phyloP scores from a whole-genome alignment of 2,329 filamentous ascomycete genomes.

The Aspergillus quadricinctus region DNA sequence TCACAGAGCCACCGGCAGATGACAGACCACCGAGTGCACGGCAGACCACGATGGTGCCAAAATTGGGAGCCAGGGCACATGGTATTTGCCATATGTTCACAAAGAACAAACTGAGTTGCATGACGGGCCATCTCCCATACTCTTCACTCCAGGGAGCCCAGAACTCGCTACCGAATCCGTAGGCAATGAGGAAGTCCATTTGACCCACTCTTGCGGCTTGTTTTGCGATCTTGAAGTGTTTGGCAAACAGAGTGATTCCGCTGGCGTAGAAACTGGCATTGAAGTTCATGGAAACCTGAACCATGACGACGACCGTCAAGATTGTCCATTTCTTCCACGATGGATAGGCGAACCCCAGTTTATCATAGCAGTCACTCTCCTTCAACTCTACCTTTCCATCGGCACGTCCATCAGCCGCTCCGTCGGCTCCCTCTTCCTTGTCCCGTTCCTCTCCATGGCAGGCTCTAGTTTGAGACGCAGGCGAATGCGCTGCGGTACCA shows the following conservation, averaged over 20 bases:
- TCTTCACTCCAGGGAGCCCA: constrained; percentile 88
- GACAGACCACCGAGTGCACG: constrained; percentile 65
- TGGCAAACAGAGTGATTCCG: constrained; percentile 59
- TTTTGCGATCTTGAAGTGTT: constrained; percentile 63
- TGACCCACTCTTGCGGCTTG: constrained; percentile 69
- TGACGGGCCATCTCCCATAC: constrained; percentile 70
- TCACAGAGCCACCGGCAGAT: constrained; percentile 68
- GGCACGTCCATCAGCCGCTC: neutral
- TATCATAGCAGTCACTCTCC: constrained; percentile 56
- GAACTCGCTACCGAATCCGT: constrained; percentile 81
- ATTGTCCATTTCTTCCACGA: constrained; percentile 65
- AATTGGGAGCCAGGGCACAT: constrained; percentile 68
- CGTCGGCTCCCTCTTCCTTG: neutral
- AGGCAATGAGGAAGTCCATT: constrained; percentile 71
- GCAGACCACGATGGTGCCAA: constrained; percentile 63
- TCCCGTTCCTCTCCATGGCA: neutral
- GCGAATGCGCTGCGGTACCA: neutral
- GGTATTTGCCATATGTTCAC: constrained; percentile 76
- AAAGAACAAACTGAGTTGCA: constrained; percentile 67
- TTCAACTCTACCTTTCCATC: constrained; percentile 39
- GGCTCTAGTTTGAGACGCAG: neutral
- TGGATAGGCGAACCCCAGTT: constrained; percentile 59
- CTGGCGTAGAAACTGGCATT: constrained; percentile 71
- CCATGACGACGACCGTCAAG: constrained; percentile 65
- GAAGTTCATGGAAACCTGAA: constrained; percentile 76